phyloP scores from a whole-genome alignment of 2,329 filamentous ascomycete species.

The Boeremia lycopersici region DNA sequence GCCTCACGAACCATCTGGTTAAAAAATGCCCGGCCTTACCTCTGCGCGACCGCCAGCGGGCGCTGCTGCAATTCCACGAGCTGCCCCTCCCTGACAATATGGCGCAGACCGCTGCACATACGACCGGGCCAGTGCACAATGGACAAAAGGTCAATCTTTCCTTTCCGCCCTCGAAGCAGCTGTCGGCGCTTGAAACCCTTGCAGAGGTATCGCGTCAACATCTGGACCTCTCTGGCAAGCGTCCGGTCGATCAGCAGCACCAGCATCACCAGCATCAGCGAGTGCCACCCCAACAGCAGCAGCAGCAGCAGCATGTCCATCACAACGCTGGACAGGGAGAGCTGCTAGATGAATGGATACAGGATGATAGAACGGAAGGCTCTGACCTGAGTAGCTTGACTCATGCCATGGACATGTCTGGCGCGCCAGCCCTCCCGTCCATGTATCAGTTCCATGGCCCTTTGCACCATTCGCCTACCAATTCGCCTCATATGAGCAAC shows the following conservation, averaged over 20 bases:
- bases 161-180: slow-evolving; percentile 59
- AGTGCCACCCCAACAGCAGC: slow-evolving; percentile 8
- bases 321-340: slow-evolving; percentile 32
- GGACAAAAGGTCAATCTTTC: slow-evolving; percentile 49
- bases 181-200: slow-evolving; percentile 83
- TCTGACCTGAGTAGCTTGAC: slow-evolving; percentile 31
- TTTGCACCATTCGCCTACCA: slow-evolving; percentile 44
- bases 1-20: slow-evolving; percentile 77
- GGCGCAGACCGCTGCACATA: slow-evolving; percentile 27
- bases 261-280: slow-evolving; percentile 9
- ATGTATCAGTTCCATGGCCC: slow-evolving; percentile 48
- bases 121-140: slow-evolving; percentile 27
- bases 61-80: slow-evolving; percentile 74
- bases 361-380: slow-evolving; percentile 45
- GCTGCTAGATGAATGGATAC: slow-evolving; percentile 47
- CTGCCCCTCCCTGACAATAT: slow-evolving; percentile 57
- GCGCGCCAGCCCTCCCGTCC: slow-evolving; percentile 42
- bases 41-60: slow-evolving; percentile 75
- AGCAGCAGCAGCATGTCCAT: slow-evolving; percentile 17
- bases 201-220: slow-evolving; percentile 83
- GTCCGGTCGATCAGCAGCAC: slow-evolving; percentile 39
- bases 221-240: slow-evolving; percentile 62
- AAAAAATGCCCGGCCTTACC: slow-evolving; percentile 85
- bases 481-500: slow-evolving; percentile 42
- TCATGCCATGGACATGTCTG: slow-evolving; percentile 42